Conservation (phyloP, 345 rosid species). For the Citrus trifoliata region DNA sequence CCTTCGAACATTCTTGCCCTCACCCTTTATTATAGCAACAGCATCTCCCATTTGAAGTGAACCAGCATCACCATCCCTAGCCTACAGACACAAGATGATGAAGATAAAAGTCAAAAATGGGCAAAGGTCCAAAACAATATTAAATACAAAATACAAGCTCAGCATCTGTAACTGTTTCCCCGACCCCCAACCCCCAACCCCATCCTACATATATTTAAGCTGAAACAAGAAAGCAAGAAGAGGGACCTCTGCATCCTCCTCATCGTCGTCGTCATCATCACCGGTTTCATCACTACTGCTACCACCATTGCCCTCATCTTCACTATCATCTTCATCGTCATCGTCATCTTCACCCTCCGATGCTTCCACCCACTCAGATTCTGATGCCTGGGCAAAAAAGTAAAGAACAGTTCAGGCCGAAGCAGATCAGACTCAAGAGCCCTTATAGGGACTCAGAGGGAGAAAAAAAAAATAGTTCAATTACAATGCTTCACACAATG, state of each 20-base stretch:
- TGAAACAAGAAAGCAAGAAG: conserved; percentile 17
- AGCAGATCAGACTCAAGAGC: conserved; percentile 7
- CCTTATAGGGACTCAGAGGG: background rate
- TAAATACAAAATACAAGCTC: background rate
- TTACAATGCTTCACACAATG: background rate
- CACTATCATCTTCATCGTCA: conserved; percentile 55
- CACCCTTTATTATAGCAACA: conserved; percentile 84
- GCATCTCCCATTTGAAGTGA: conserved; percentile 74
- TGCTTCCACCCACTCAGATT: conserved; percentile 87
- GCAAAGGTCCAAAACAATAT: conserved; percentile 5
- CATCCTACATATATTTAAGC: background rate
- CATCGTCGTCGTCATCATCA: conserved; percentile 28
- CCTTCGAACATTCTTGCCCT: conserved; percentile 69
- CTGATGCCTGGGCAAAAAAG: conserved; percentile 57
- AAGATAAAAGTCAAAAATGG: background rate
- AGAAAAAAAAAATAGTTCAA: background rate
- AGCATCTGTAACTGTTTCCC: background rate
- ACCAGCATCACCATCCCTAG: conserved; percentile 32
- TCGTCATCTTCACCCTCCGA: conserved; percentile 87
- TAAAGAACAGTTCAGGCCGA: background rate
- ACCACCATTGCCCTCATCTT: conserved; percentile 52
- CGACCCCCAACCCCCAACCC: background rate
- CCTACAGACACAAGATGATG: conserved; percentile 29
- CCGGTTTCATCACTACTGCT: conserved; percentile 51
- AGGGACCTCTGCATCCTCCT: conserved; percentile 42